Conservation (phyloP, 2,329 filamentous ascomycete species). For the Arthrobotrys pseudoclavata region DNA sequence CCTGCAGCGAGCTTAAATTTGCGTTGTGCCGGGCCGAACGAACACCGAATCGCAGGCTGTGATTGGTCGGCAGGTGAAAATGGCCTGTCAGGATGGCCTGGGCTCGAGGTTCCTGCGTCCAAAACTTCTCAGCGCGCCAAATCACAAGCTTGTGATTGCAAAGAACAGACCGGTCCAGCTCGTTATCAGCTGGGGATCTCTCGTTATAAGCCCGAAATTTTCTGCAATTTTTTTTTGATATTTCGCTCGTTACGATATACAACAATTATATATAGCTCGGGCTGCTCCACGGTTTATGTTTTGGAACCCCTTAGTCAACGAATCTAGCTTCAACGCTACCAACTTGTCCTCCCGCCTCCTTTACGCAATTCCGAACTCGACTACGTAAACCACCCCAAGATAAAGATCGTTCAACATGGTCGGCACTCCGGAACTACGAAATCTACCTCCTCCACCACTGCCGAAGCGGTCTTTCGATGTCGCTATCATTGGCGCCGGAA, state of each 20-base stretch:
- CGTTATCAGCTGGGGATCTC: conserved; percentile 11
- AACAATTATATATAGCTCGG: conserved; percentile 18
- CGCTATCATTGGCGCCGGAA: conserved; percentile 90
- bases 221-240: background rate
- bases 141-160: conserved; percentile 59
- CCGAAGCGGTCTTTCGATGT: conserved; percentile 72
- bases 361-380: background rate
- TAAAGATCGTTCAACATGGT: conserved; percentile 50
- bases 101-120: conserved; percentile 40
- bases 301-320: conserved; percentile 27
- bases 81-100: conserved; percentile 9
- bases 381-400: conserved; percentile 1
- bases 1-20: conserved; percentile 31
- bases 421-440: conserved; percentile 53
- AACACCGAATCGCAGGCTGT: conserved; percentile 52
- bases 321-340: conserved; percentile 23
- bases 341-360: conserved; percentile 2
- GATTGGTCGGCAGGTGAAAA: conserved; percentile 48
- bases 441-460: conserved; percentile 49
- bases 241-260: conserved; percentile 2
- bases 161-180: conserved; percentile 10
- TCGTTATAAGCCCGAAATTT: conserved; percentile 19
- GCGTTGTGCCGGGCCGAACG: conserved; percentile 46
- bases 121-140: conserved; percentile 34
- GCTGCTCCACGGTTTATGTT: conserved; percentile 14